Evolutionary conservation across 2,329 filamentous ascomycete genomes (phyloP), one percentile per base, ranked within the genome.

Genomic region (Penicillium verrucosum): DNA sequence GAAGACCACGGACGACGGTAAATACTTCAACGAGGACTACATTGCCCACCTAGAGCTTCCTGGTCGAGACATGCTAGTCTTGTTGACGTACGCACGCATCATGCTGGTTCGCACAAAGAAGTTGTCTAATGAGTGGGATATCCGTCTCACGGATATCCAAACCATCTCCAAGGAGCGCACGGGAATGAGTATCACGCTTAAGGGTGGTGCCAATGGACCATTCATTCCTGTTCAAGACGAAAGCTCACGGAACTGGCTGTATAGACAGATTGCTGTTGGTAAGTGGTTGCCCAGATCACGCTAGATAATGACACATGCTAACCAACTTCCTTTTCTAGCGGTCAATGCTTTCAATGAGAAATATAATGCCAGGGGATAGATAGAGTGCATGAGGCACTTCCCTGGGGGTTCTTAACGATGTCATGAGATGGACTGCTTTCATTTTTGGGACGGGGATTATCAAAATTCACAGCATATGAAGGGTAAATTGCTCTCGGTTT

Each of bases 131-230:
- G 93, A 97, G 75, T 99, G 94, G 94, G 94, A 99, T 69, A 91
- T 97, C 11, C 89, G 91, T 27, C 81, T 99, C 63, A 97, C 94
- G 70, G 94, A 99, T 72, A 86, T 99, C 21, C 92, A 97, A 80
- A 97, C 92, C 0, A 97, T 99, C 63, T 89, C 88, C 44, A 99
- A 97, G 79, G 95, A 99, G 80, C 82, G 94, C 51, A 99, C 94
- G 0, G 95, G 94, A 0, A 86, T 99, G 76, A 92, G 90, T 64
- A 84, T 99, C 60, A 88, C 89, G 45, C 78, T 97, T 63, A 89
- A 96, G 65, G 93, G 92, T 11, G 93, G 92, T 4, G 90, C 88
- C 2, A 96, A 96, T 71, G 94, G 94, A 0, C 94, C 94, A 2
- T 99, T 97, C 70, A 87, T 99, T 7, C 94, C 94, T 0, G 89